Conservation (phyloP, 805 yeast species). For the Barnettozyma siamensis region DNA sequence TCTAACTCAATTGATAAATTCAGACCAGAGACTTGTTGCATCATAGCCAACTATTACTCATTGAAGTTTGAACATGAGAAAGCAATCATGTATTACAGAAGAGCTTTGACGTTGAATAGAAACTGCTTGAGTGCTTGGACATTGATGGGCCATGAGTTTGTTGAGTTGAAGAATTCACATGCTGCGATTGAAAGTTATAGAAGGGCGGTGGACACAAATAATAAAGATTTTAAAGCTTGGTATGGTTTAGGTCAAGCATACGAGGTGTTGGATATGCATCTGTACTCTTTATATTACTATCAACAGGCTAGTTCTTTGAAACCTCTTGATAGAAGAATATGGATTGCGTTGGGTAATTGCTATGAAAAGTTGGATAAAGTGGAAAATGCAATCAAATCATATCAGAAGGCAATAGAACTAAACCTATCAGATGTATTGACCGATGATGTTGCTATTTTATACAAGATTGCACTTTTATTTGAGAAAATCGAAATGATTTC, state of each 20-base stretch:
- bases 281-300: conserved; percentile 86
- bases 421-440: conserved; percentile 39
- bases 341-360: conserved; percentile 93
- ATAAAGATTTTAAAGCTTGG: conserved; percentile 94
- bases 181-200: conserved; percentile 96
- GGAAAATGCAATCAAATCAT: conserved; percentile 73
- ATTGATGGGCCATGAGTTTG: conserved; percentile 97
- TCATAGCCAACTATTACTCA: conserved; percentile 89
- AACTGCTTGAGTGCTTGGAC: conserved; percentile 93
- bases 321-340: conserved; percentile 88
- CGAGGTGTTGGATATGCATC: conserved; percentile 92
- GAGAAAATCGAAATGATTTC: conserved; percentile 45
- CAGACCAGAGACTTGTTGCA: conserved; percentile 92
- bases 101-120: conserved; percentile 79
- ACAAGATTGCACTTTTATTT: conserved; percentile 61
- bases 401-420: conserved; percentile 64
- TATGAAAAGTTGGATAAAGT: conserved; percentile 70
- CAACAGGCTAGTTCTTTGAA: conserved; percentile 85
- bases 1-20: conserved; percentile 78
- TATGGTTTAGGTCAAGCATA: conserved; percentile 98
- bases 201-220: conserved; percentile 85
- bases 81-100: conserved; percentile 86
- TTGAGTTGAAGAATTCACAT: conserved; percentile 90
- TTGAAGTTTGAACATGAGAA: conserved; percentile 90
- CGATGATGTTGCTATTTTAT: conserved; percentile 50